Conservation (phyloP, 495 filamentous ascomycete species). For the Clavariopsis aquatica region DNA sequence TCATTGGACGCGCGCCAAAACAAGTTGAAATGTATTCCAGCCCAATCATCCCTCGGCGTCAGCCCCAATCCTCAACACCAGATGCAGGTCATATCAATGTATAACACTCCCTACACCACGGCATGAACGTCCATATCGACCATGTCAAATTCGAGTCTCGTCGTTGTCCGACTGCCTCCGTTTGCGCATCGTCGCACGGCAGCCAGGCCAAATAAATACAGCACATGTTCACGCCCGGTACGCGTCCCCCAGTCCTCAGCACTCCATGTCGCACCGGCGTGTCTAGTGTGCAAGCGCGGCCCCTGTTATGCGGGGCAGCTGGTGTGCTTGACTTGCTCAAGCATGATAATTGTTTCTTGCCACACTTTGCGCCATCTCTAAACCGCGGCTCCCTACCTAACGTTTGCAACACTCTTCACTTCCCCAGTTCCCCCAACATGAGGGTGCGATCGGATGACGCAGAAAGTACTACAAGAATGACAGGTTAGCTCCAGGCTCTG, state of each 20-base stretch:
- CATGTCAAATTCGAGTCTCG: constrained; percentile 5
- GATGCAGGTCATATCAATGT: too few species aligned
- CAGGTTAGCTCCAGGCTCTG: constrained; percentile 15
- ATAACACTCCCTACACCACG: neutral
- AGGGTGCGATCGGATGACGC: constrained; percentile 46
- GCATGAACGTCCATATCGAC: constrained; percentile 22
- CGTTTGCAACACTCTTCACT: constrained; percentile 32
- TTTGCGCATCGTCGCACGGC: too few species aligned
- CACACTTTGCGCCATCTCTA: constrained; percentile 3
- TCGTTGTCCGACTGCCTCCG: neutral
- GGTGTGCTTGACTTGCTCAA: neutral
- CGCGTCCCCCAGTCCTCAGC: constrained; percentile 8
- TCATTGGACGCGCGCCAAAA: constrained; percentile 4
- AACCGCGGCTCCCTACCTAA: constrained; percentile 15
- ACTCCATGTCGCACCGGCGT: constrained; percentile 34
- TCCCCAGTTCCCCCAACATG: constrained; percentile 45
- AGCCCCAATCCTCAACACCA: constrained; percentile 3
- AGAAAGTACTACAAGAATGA: constrained; percentile 32
- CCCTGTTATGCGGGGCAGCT: constrained; percentile 15
- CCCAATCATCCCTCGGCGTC: constrained; percentile 10
- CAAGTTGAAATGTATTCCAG: neutral
- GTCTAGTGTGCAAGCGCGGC: constrained; percentile 19
- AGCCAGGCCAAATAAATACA: too few species aligned
- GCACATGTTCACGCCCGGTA: constrained; percentile 9
- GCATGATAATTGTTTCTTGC: constrained; percentile 2